Evolutionary conservation across 768 basidiomycete species (phyloP).

Genomic region (Boletus edulis): DNA sequence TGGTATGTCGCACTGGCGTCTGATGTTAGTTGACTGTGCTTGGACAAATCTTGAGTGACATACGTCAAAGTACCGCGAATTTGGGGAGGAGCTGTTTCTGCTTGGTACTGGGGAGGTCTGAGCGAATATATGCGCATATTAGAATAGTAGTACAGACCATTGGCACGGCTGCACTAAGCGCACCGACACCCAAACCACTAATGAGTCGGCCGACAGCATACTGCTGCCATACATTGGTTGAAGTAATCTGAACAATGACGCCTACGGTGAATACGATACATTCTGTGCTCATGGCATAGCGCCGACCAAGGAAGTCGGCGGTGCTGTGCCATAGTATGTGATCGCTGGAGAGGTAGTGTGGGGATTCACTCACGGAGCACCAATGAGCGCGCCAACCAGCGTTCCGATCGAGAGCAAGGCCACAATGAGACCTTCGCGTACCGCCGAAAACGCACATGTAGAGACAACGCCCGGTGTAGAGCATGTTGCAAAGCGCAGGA

Average conservation of each 20-base stretch:
- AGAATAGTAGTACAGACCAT: conserved; percentile 38
- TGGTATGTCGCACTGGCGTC: conserved; percentile 46
- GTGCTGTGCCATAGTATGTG: too few species aligned
- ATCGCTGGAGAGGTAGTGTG: too few species aligned
- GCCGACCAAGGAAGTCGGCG: too few species aligned
- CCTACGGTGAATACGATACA: conserved; percentile 35
- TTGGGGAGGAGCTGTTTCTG: conserved; percentile 69
- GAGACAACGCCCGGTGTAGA: too few species aligned
- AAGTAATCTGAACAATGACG: conserved; percentile 45
- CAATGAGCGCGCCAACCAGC: too few species aligned
- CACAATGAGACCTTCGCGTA: too few species aligned
- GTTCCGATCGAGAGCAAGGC: too few species aligned
- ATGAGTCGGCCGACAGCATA: conserved; percentile 64
- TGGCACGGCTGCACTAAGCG: conserved; percentile 64
- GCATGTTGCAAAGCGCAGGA: too few species aligned
- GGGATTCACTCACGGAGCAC: too few species aligned
- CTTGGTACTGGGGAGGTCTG: conserved; percentile 48
- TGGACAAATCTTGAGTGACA: not conserved
- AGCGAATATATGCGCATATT: not conserved
- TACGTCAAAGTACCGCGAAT: conserved; percentile 65
- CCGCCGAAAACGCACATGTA: too few species aligned
- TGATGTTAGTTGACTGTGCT: not conserved
- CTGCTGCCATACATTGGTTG: conserved; percentile 59
- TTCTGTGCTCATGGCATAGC: too few species aligned
- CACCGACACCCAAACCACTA: conserved; percentile 67